Conservation (phyloP, 2,329 filamentous ascomycete genomes). For the Claviceps pusilla region DNA sequence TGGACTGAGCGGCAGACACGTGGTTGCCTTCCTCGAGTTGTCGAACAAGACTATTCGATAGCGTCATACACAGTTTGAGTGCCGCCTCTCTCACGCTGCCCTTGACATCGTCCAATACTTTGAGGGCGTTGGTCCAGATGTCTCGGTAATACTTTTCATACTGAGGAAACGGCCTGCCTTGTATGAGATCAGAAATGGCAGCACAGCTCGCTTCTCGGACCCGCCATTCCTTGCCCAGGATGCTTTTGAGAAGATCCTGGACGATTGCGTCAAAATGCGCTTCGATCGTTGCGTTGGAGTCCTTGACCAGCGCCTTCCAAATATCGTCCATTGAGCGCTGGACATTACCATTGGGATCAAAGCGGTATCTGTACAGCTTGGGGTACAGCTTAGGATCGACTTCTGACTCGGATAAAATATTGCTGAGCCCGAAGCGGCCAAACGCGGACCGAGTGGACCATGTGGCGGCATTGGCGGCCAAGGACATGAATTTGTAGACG, state of each 20-base stretch:
- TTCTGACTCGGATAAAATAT: constrained; percentile 73
- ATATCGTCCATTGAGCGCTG: constrained; percentile 95
- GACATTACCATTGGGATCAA: constrained; percentile 88
- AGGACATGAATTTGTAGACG: constrained; percentile 97
- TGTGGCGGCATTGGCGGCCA: constrained; percentile 88
- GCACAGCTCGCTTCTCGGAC: constrained; percentile 84
- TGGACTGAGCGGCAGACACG: constrained; percentile 54
- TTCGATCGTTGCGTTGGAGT: constrained; percentile 61
- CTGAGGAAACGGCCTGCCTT: constrained; percentile 58
- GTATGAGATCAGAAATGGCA: constrained; percentile 75
- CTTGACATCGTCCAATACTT: constrained; percentile 93
- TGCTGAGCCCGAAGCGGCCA: constrained; percentile 82
- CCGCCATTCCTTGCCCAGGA: constrained; percentile 85
- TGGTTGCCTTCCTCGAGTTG: constrained; percentile 67
- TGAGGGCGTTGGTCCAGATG: constrained; percentile 76
- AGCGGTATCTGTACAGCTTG: constrained; percentile 85
- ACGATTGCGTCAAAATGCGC: constrained; percentile 79
- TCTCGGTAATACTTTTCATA: constrained; percentile 75
- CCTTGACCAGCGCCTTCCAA: constrained; percentile 90
- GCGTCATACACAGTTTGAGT: constrained; percentile 62
- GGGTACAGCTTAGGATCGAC: constrained; percentile 90
- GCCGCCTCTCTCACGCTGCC: constrained; percentile 72
- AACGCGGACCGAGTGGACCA: constrained; percentile 97
- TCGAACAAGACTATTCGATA: constrained; percentile 74
- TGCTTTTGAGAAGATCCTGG: constrained; percentile 68